Percentiles rank a stretch among this genome's conserved stretches.
phyloP scores from a whole-genome alignment of 1,284 basidiomycete species.

The Erythrobasidium hasegawianum region DNA sequence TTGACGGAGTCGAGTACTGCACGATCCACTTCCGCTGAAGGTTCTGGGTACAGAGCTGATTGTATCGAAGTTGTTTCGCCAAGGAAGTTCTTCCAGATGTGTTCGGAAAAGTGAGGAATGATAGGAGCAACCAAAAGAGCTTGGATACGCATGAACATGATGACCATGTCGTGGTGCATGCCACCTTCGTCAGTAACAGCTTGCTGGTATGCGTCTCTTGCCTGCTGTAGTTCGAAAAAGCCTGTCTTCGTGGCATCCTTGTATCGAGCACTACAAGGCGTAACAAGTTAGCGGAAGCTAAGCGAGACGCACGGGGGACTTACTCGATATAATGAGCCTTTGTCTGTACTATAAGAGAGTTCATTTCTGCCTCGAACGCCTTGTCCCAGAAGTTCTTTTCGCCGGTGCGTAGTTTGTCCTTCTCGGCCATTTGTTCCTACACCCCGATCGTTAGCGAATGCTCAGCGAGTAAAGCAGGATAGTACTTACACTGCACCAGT shows the following conservation, averaged over 20 bases:
- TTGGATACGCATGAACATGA: constrained; percentile 76
- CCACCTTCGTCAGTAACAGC: constrained; percentile 69
- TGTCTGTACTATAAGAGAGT: constrained; percentile 74
- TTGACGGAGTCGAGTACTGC: constrained; percentile 64
- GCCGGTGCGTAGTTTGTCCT: constrained; percentile 66
- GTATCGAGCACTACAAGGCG: constrained; percentile 69
- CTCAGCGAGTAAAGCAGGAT: not conserved
- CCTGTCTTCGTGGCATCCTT: constrained; percentile 93
- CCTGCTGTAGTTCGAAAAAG: constrained; percentile 91
- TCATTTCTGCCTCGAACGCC: constrained; percentile 89
- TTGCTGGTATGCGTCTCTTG: constrained; percentile 94
- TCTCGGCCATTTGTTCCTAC: constrained; percentile 54
- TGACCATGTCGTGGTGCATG: constrained; percentile 76
- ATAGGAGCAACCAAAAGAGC: constrained; percentile 80
- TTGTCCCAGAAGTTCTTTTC: constrained; percentile 65
- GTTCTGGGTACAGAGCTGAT: constrained; percentile 69
- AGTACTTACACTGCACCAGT: constrained; percentile 79
- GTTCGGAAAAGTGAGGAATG: constrained; percentile 92
- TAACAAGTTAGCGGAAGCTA: not conserved
- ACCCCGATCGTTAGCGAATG: no score
- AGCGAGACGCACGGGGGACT: constrained; percentile 46
- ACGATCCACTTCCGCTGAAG: constrained; percentile 50
- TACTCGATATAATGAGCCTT: constrained; percentile 75
- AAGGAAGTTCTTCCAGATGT: constrained; percentile 77
- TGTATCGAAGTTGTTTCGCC: constrained; percentile 74